Percentiles rank a stretch among this genome's conserved stretches.
phyloP scores from a whole-genome alignment of 352 stramenopile genomes.

The Globisporangium rhizosaccharum region DNA sequence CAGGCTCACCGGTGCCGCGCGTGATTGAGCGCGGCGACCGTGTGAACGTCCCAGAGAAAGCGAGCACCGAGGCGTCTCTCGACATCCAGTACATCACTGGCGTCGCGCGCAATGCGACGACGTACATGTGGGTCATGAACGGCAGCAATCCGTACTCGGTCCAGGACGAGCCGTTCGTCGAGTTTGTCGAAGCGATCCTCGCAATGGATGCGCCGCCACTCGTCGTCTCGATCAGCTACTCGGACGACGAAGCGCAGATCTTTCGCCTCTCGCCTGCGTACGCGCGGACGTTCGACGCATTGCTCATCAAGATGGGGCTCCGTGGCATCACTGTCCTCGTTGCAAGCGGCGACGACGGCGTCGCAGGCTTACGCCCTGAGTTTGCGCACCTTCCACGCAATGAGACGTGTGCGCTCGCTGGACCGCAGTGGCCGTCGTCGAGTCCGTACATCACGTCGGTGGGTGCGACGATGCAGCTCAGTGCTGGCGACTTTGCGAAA shows the following conservation, averaged over 20 bases:
- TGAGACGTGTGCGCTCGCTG: constrained; percentile 57
- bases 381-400: constrained; percentile 47
- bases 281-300: constrained; percentile 71
- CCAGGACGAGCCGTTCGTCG: constrained; percentile 82
- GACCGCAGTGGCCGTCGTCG: constrained; percentile 67
- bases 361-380: constrained; percentile 63
- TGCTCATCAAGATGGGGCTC: constrained; percentile 88
- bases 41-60: constrained; percentile 27
- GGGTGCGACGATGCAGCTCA: constrained; percentile 79
- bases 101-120: constrained; percentile 69
- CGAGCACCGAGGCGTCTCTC: constrained; percentile 76
- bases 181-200: constrained; percentile 69
- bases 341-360: constrained; percentile 84
- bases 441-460: constrained; percentile 91
- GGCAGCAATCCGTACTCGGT: constrained; percentile 82
- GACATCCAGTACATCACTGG: constrained; percentile 91
- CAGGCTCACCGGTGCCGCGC: constrained; percentile 30
- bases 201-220: constrained; percentile 61
- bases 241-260: constrained; percentile 88
- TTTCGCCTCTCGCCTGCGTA: constrained; percentile 71
- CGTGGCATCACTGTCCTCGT: constrained; percentile 85
- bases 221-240: constrained; percentile 89
- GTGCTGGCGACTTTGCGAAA: constrained; percentile 17
- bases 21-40: constrained; percentile 57
- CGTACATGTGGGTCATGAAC: constrained; percentile 76